Evolutionary conservation across 2,329 filamentous ascomycete species (phyloP).

Genomic region (Penicillium concentricum): DNA sequence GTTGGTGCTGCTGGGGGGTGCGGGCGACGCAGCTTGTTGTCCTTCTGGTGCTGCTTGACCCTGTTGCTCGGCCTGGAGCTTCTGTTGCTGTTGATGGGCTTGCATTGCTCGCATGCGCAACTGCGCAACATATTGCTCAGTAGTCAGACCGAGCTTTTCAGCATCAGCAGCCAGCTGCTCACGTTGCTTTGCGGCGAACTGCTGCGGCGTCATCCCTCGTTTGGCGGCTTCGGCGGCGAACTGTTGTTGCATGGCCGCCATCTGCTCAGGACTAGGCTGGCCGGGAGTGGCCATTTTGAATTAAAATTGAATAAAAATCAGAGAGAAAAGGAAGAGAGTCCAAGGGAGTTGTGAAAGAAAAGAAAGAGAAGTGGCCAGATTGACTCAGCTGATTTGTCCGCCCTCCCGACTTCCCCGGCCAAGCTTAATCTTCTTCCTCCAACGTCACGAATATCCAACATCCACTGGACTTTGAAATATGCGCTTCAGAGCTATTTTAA

Average conservation of each 20-base stretch:
- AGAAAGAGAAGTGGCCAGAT: conserved; percentile 28
- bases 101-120: conserved; percentile 49
- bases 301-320: neutral
- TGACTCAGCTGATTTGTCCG: conserved; percentile 29
- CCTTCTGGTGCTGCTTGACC: conserved; percentile 37
- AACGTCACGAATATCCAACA: neutral
- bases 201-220: conserved; percentile 77
- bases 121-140: conserved; percentile 50
- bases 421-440: neutral
- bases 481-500: neutral
- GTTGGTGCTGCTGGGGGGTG: conserved; percentile 24
- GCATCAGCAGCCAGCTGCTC: conserved; percentile 48
- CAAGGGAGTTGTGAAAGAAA: conserved; percentile 7
- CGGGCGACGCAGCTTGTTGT: conserved; percentile 36
- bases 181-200: conserved; percentile 69
- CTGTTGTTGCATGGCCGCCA: conserved; percentile 78
- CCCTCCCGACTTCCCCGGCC: conserved; percentile 13
- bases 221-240: conserved; percentile 79
- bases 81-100: conserved; percentile 40
- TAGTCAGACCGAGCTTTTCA: conserved; percentile 53
- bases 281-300: conserved; percentile 39
- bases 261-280: conserved; percentile 75
- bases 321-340: neutral
- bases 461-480: neutral
- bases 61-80: conserved; percentile 34